These are phyloP conservation scores for Pezicula radicicola DNA, from an alignment of 2,329 filamentous ascomycete genomes.

Conservation along the genomic window DNA sequence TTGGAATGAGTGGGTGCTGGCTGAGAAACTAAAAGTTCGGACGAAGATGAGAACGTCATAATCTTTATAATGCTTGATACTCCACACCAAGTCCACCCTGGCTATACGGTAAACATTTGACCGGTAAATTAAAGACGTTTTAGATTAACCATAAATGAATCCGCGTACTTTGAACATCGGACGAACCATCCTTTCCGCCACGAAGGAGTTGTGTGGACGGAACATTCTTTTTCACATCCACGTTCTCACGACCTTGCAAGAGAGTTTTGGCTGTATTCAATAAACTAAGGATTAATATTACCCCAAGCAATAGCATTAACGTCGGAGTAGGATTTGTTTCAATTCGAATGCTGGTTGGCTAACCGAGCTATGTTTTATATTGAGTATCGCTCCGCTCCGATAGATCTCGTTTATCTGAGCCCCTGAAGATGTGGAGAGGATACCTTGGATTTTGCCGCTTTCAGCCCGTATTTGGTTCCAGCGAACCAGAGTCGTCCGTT, in stretches of 20 bases:
- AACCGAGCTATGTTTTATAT: constrained; percentile 1
- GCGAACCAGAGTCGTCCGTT: constrained; percentile 2
- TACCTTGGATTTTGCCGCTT: background rate
- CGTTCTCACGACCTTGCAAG: too few species aligned
- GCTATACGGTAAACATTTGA: background rate
- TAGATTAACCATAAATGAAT: background rate
- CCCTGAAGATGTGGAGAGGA: constrained; percentile 2
- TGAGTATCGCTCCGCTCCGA: background rate
- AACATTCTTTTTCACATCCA: too few species aligned
- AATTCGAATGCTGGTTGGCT: background rate
- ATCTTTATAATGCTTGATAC: background rate
- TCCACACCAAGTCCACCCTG: background rate
- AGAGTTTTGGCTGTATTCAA: too few species aligned
- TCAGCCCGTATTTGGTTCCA: constrained; percentile 1
- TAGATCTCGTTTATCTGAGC: constrained; percentile 1
- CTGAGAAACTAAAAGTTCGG: background rate
- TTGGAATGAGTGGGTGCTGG: background rate
- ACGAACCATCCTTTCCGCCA: background rate
- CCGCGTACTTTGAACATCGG: background rate
- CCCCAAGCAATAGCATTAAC: background rate
- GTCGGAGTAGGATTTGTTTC: constrained; percentile 1
- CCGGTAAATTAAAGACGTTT: background rate
- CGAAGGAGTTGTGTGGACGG: too few species aligned
- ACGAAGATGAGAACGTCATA: background rate
- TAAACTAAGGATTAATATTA: background rate